Evolutionary conservation across 2,329 filamentous ascomycete species (phyloP).

Genomic region (Penicillium sp.): DNA sequence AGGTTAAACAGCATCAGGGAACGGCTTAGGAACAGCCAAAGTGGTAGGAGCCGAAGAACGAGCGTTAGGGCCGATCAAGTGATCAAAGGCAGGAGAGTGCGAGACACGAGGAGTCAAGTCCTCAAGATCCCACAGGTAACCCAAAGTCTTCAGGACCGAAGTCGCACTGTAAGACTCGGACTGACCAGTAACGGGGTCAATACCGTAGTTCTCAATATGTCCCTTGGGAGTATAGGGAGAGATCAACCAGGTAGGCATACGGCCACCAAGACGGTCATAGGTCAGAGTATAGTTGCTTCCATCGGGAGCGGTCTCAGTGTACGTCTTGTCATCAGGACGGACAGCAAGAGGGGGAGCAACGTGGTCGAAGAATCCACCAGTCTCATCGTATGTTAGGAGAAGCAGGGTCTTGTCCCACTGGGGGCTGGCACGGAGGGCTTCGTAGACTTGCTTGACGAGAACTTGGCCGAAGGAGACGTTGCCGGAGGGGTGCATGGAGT

Average conservation of each 20-base stretch:
- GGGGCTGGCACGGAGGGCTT: slow-evolving; percentile 33
- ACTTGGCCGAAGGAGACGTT: slow-evolving; percentile 37
- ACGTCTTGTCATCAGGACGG: slow-evolving; percentile 35
- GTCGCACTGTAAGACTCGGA: slow-evolving; percentile 27
- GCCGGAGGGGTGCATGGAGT: slow-evolving; percentile 30
- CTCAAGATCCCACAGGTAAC: slow-evolving; percentile 32
- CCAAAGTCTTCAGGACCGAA: slow-evolving; percentile 32
- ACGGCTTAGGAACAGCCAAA: slow-evolving; percentile 24
- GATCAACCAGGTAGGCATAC: slow-evolving; percentile 32
- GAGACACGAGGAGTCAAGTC: slow-evolving; percentile 29
- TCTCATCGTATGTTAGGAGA: slow-evolving; percentile 38
- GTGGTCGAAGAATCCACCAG: slow-evolving; percentile 40
- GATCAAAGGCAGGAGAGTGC: slow-evolving; percentile 32
- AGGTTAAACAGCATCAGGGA: slow-evolving; percentile 20
- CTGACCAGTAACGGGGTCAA: slow-evolving; percentile 27
- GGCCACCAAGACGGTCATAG: slow-evolving; percentile 30
- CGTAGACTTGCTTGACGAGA: slow-evolving; percentile 39
- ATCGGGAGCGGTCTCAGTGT: slow-evolving; percentile 32
- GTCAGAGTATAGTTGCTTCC: slow-evolving; percentile 27
- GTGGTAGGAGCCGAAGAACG: slow-evolving; percentile 10
- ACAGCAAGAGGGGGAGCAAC: slow-evolving; percentile 33
- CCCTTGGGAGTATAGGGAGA: slow-evolving; percentile 28
- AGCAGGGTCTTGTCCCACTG: slow-evolving; percentile 39
- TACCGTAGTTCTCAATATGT: slow-evolving; percentile 29
- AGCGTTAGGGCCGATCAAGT: slow-evolving; percentile 23